Base-by-base conservation (phyloP, 352 stramenopile species). In the Poterioochromonas sp. region DNA sequence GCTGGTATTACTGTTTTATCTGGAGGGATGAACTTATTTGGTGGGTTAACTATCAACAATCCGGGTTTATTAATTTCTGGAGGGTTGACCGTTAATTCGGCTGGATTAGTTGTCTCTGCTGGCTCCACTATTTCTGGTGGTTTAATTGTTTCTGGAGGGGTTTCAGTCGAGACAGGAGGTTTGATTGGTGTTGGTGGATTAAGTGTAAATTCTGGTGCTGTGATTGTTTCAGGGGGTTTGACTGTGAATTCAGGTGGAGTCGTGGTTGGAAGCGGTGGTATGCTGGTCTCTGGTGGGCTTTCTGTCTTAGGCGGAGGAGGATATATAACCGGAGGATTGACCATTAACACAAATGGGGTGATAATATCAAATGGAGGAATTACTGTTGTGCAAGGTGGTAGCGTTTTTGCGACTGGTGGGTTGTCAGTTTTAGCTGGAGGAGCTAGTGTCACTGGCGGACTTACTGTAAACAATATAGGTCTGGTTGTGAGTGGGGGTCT, bases 181-280 rank as follows among this genome's bases (percentile, higher is more conserved):
- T 44, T 79, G 40, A 29, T 18, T 44, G 73, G 53, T 15, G n/a
- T 22, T 39, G 53, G 40, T 44, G 73, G 73, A 3, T 15, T 71
- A 15, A n/a, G 0, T 20, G n/a, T 71, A 0, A 58, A 26, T 1
- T 12, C 15, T 35, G 73, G 73, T 1, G 32, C 51, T 5, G 34
- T 47, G 39, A 32, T 79, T 3, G 29, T 18, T 44, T 32, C 26
- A 5, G 43, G 37, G 0, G 73, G 51, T 39, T 0, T 71, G 0
- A 73, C 73, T 2, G 53, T 73, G 11, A n/a, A 15, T 2, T 15
- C 37, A 11, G 39, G 5, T 39, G 73, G 73, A 32, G 3, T 79
- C 2, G n/a, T 12, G 1, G 37, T 79, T 2, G 40, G 49, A 26
- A 34, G 37, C 8, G 51, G 35, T n/a, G 18, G 11, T 18, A 0